Conservation (phyloP, 1,284 basidiomycete genomes). For the Coniophora puteana region DNA sequence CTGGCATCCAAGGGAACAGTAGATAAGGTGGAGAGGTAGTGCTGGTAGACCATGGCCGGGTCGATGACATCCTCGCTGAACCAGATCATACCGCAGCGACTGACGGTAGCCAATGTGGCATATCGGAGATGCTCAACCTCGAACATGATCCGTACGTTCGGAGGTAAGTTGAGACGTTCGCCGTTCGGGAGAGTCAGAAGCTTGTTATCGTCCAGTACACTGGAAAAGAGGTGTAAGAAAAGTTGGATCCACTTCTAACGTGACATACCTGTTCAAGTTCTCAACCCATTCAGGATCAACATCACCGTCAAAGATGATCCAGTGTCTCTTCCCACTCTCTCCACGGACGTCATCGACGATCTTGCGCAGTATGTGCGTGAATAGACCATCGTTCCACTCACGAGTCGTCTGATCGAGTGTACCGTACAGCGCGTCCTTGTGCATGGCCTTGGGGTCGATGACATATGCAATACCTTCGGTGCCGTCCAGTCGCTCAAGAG, state of each 20-base stretch:
- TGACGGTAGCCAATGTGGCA: conserved; percentile 97
- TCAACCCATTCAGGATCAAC: conserved; percentile 99
- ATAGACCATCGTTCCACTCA: conserved; percentile 99
- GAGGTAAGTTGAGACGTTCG: conserved; percentile 94
- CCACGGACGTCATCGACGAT: conserved; percentile 99
- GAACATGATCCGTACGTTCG: conserved; percentile 99
- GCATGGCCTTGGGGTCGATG: conserved; percentile 98
- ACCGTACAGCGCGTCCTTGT: conserved; percentile 97
- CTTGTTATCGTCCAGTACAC: conserved; percentile 99
- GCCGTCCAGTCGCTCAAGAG: conserved; percentile 90
- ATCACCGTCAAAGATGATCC: conserved; percentile 99
- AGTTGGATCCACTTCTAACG: neutral
- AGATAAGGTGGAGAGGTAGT: conserved; percentile 82
- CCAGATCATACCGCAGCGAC: conserved; percentile 99
- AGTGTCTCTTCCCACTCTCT: conserved; percentile 94
- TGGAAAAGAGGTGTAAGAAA: conserved; percentile 30
- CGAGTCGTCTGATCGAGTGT: conserved; percentile 96
- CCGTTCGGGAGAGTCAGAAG: conserved; percentile 96
- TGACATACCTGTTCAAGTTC: conserved; percentile 90
- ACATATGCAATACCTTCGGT: conserved; percentile 93
- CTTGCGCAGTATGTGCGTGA: conserved; percentile 96
- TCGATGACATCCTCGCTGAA: conserved; percentile 97
- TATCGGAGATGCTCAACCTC: conserved; percentile 98
- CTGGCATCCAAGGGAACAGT: conserved; percentile 84
- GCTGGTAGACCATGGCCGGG: conserved; percentile 86